Conservation (phyloP, 192 early-diverging fungal genomes). For the Podila clonocystis region DNA sequence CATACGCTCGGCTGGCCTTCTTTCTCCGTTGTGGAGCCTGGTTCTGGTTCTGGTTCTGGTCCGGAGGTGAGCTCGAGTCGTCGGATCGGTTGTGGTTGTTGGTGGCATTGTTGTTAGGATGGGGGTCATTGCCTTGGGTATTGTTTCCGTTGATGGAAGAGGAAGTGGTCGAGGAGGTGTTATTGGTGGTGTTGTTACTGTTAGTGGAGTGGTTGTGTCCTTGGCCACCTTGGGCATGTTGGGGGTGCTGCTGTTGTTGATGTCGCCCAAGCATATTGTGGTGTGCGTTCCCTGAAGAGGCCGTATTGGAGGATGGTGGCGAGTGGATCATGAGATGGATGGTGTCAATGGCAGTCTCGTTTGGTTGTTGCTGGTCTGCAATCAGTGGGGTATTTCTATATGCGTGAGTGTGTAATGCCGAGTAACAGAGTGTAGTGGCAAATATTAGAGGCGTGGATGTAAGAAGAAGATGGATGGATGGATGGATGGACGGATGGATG, state of each 20-base stretch:
- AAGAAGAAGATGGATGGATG: background rate
- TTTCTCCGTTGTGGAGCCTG: slow-evolving; percentile 52
- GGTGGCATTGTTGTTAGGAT: slow-evolving; percentile 5
- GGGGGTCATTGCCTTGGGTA: slow-evolving; percentile 6
- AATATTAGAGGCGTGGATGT: no score
- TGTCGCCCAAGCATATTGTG: background rate
- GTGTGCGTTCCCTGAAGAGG: background rate
- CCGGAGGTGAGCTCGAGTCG: slow-evolving; percentile 34
- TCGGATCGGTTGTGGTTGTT: slow-evolving; percentile 16
- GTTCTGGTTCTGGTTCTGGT: slow-evolving; percentile 31
- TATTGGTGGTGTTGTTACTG: slow-evolving; percentile 2
- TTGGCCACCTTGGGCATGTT: slow-evolving; percentile 8
- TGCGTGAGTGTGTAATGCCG: background rate
- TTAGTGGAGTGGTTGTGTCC: slow-evolving; percentile 8
- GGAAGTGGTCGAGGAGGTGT: background rate
- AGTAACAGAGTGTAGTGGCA: no score
- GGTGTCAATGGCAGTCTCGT: slow-evolving; percentile 42
- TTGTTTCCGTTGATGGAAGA: background rate
- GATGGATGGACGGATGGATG: background rate
- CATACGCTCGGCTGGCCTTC: slow-evolving; percentile 66
- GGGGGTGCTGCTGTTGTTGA: slow-evolving; percentile 24
- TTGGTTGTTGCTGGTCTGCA: slow-evolving; percentile 15
- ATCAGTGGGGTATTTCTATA: slow-evolving; percentile 27
- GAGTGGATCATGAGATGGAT: slow-evolving; percentile 49
- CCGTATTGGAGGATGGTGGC: background rate